A percentile compares a stretch with the other conserved stretches of the same genome.
Evolutionary conservation across 2,329 filamentous ascomycete genomes (phyloP).

Genomic region (Pseudogymnoascus sp.): DNA sequence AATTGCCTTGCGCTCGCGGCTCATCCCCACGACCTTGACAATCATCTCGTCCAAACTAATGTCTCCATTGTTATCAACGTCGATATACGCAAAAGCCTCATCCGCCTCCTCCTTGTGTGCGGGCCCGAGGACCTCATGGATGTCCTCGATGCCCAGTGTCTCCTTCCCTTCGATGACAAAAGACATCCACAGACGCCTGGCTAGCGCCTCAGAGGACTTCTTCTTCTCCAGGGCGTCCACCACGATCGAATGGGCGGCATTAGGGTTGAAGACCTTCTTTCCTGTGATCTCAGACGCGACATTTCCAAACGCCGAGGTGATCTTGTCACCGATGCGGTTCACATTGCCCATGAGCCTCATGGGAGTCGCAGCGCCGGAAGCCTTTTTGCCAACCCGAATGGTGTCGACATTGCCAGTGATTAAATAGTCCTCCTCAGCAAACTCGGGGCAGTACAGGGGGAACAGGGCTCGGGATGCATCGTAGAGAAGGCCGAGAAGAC

Average conservation of each 20-base stretch:
- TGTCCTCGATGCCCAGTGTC: slow-evolving; percentile 67
- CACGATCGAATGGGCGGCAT: slow-evolving; percentile 81
- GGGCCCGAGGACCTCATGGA: slow-evolving; percentile 76
- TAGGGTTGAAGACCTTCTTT: slow-evolving; percentile 89
- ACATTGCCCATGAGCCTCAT: slow-evolving; percentile 67
- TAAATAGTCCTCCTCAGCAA: slow-evolving; percentile 81
- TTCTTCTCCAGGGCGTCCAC: slow-evolving; percentile 81
- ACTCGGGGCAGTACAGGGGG: slow-evolving; percentile 85
- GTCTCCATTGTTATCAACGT: slow-evolving; percentile 84
- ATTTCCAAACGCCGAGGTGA: slow-evolving; percentile 87
- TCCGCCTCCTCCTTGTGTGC: slow-evolving; percentile 70
- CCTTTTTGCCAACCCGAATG: slow-evolving; percentile 32
- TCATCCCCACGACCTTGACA: slow-evolving; percentile 69
- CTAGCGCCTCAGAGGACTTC: slow-evolving; percentile 78
- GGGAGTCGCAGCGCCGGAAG: slow-evolving; percentile 60
- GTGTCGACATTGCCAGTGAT: slow-evolving; percentile 77
- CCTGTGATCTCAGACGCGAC: slow-evolving; percentile 92
- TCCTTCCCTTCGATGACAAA: slow-evolving; percentile 89
- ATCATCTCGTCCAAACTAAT: slow-evolving; percentile 95
- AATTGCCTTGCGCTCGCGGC: slow-evolving; percentile 80
- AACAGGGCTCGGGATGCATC: slow-evolving; percentile 84
- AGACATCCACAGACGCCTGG: slow-evolving; percentile 95
- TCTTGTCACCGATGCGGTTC: slow-evolving; percentile 80
- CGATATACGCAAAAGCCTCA: slow-evolving; percentile 72
- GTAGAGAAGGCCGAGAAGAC: slow-evolving; percentile 75